phyloP scores from a whole-genome alignment of 2,329 filamentous ascomycete genomes.

The Colletotrichum sp. region DNA sequence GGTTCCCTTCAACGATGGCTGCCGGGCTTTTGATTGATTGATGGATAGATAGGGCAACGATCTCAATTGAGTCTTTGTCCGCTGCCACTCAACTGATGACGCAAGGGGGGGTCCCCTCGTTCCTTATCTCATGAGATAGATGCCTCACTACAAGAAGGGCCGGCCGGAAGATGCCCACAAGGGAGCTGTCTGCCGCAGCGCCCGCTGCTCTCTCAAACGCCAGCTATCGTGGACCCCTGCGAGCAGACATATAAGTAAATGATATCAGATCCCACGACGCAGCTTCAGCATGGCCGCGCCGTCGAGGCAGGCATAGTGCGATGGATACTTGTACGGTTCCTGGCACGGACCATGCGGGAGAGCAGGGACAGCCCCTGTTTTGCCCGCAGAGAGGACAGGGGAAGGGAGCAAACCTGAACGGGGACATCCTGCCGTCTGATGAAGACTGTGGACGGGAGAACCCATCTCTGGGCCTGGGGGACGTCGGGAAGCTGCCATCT shows the following conservation, averaged over 20 bases:
- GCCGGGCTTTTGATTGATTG: not conserved
- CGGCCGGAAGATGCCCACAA: not conserved
- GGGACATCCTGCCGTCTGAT: not conserved
- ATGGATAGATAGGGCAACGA: not conserved
- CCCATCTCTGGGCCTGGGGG: not conserved
- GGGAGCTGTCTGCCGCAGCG: not conserved
- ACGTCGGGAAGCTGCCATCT: not conserved
- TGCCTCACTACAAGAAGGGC: not conserved
- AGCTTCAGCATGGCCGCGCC: not conserved
- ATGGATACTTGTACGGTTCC: not conserved
- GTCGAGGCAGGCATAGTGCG: not conserved
- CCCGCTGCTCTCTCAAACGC: not conserved
- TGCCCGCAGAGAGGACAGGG: not conserved
- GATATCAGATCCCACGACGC: not conserved
- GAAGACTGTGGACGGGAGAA: not conserved
- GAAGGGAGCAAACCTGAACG: not conserved
- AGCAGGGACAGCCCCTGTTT: conserved; percentile 7
- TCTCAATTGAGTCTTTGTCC: not conserved
- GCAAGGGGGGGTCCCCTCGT: not conserved
- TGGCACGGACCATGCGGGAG: conserved; percentile 11
- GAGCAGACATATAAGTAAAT: not conserved
- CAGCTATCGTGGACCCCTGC: not conserved
- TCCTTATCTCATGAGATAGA: not conserved
- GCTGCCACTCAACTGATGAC: not conserved
- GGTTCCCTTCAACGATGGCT: not conserved